A percentile compares a stretch with the other conserved stretches of the same genome.
Evolutionary conservation across 73 alveolate genomes (phyloP).

Genomic region (Effrenium voratum): DNA sequence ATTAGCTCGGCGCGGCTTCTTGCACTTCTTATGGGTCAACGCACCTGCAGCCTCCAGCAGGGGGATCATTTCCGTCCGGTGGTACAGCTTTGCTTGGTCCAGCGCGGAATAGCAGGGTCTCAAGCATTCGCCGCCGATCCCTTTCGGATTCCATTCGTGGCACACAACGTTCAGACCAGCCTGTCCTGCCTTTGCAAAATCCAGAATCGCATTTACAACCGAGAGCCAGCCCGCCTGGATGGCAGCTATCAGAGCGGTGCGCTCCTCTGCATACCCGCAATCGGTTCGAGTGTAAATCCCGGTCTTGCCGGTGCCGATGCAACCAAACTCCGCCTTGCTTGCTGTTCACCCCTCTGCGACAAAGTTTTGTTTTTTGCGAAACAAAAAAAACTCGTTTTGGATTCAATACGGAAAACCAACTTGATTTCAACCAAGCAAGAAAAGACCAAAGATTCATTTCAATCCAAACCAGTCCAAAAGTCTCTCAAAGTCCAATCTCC

Average conservation of each 20-base stretch:
- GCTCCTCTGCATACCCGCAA: slow-evolving; percentile 90
- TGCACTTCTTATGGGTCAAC: slow-evolving; percentile 54
- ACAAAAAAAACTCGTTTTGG: too few relatives aligned
- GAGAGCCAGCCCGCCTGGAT: slow-evolving; percentile 90
- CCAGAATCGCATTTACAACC: slow-evolving; percentile 53
- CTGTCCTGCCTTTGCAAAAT: slow-evolving; percentile 54
- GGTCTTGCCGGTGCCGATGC: slow-evolving; percentile 79
- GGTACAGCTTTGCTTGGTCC: slow-evolving; percentile 83
- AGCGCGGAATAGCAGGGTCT: slow-evolving; percentile 78
- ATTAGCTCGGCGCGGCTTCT: slow-evolving; percentile 47
- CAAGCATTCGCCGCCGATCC: slow-evolving; percentile 85
- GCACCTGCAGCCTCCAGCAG: slow-evolving; percentile 65
- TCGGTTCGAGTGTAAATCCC: slow-evolving; percentile 76
- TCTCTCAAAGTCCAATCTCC: too few relatives aligned
- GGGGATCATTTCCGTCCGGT: slow-evolving; percentile 34
- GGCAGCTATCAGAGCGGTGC: slow-evolving; percentile 81
- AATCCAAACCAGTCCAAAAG: too few relatives aligned
- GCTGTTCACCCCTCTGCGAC: too few relatives aligned
- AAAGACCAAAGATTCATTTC: too few relatives aligned
- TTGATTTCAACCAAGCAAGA: too few relatives aligned
- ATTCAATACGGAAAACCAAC: too few relatives aligned
- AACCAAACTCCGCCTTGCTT: slow-evolving; percentile 89
- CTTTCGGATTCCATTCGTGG: slow-evolving; percentile 91
- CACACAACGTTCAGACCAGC: slow-evolving; percentile 54
- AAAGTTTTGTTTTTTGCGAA: too few relatives aligned